A percentile compares a stretch with the other conserved stretches of the same genome.
phyloP scores from a whole-genome alignment of 2,329 filamentous ascomycete genomes.

The Fusarium lateritium region DNA sequence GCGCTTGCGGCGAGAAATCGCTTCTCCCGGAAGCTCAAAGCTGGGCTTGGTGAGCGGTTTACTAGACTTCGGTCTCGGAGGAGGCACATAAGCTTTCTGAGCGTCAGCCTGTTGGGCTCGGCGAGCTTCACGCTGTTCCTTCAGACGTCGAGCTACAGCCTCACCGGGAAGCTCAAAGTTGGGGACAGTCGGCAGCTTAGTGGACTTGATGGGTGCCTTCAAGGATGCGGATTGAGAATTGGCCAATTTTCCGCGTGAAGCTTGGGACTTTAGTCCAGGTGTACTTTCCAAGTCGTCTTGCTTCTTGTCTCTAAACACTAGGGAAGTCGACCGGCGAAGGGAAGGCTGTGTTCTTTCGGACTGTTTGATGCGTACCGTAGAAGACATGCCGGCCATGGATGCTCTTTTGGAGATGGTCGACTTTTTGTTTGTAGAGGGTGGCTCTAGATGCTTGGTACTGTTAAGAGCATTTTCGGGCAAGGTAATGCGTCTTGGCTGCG shows the following conservation, averaged over 20 bases:
- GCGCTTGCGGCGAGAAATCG: constrained; percentile 68
- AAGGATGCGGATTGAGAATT: constrained; percentile 46
- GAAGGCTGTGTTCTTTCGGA: constrained; percentile 55
- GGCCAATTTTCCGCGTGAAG: constrained; percentile 41
- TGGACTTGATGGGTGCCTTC: constrained; percentile 65
- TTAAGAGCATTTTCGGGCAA: constrained; percentile 46
- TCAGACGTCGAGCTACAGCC: constrained; percentile 69
- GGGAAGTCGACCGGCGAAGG: constrained; percentile 60
- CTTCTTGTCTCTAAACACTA: constrained; percentile 54
- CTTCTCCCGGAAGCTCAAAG: constrained; percentile 76
- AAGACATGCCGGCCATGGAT: constrained; percentile 54
- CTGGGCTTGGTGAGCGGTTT: constrained; percentile 68
- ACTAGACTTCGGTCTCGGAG: constrained; percentile 64
- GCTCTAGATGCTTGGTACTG: constrained; percentile 34
- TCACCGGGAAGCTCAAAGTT: constrained; percentile 76
- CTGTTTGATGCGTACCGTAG: constrained; percentile 60
- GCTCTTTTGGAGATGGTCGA: constrained; percentile 45
- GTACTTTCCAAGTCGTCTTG: constrained; percentile 31
- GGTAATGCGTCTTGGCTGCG: constrained; percentile 53
- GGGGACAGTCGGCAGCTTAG: constrained; percentile 67
- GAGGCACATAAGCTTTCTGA: constrained; percentile 55
- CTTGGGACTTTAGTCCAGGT: constrained; percentile 29
- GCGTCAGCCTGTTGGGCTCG: constrained; percentile 56
- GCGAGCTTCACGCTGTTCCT: constrained; percentile 72
- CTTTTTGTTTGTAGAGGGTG: constrained; percentile 32